These are phyloP conservation scores for Vicia faba DNA, from an alignment of 306 rosid species.

Conservation along the genomic window DNA sequence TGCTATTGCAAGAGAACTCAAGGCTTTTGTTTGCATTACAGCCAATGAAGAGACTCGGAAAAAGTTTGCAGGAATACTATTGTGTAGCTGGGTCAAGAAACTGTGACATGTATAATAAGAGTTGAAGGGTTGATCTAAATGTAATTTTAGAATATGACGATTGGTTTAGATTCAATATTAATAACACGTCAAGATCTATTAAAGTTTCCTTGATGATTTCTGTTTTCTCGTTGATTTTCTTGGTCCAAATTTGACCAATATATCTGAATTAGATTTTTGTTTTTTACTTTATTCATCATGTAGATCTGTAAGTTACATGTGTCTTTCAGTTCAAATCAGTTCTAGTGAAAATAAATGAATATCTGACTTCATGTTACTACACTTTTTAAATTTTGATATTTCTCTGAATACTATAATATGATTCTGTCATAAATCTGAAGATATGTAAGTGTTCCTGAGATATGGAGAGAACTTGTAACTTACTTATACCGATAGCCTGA, in stretches of 20 bases:
- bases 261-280: conserved; percentile 31
- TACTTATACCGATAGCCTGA: no score
- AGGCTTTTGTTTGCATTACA: neutral
- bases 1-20: neutral
- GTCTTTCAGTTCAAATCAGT: conserved; percentile 18
- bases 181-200: conserved; percentile 73
- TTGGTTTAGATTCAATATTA: conserved; percentile 83
- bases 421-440: no score
- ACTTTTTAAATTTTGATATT: neutral
- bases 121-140: conserved; percentile 34
- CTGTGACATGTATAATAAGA: conserved; percentile 3
- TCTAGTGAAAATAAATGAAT: conserved; percentile 23
- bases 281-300: conserved; percentile 15
- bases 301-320: conserved; percentile 12
- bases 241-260: conserved; percentile 29
- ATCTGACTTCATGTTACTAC: conserved; percentile 20
- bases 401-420: conserved; percentile 7
- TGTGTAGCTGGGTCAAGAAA: neutral
- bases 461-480: no score
- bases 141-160: conserved; percentile 71
- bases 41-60: neutral
- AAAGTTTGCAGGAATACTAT: neutral
- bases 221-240: conserved; percentile 31
- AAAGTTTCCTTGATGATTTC: conserved; percentile 39
- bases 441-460: no score